A percentile compares a stretch with the other conserved stretches of the same genome.
These are phyloP conservation scores for Haplosporangium sp. DNA, from an alignment of 371 early-diverging fungal species.

Conservation along the genomic window DNA sequence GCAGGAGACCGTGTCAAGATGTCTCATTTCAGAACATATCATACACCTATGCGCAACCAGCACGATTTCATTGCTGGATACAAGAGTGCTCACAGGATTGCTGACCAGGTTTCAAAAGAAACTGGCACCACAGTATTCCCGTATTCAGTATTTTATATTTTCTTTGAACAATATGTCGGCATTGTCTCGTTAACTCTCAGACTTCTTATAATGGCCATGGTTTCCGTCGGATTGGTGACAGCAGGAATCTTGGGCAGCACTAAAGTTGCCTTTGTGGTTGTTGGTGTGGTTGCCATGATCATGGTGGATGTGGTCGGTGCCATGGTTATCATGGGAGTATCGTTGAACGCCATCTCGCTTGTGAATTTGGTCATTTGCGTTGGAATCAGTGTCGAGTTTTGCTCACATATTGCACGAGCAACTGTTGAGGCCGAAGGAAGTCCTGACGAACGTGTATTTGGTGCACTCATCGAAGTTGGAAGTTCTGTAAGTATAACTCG, in stretches of 20 bases:
- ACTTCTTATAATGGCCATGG: slow-evolving; percentile 65
- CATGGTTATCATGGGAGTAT: slow-evolving; percentile 75
- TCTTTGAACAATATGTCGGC: slow-evolving; percentile 81
- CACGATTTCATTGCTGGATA: slow-evolving; percentile 76
- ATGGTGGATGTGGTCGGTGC: slow-evolving; percentile 73
- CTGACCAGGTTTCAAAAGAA: slow-evolving; percentile 62
- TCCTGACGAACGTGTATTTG: slow-evolving; percentile 58
- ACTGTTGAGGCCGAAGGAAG: slow-evolving; percentile 70
- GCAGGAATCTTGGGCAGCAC: slow-evolving; percentile 67
- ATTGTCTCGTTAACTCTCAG: slow-evolving; percentile 69
- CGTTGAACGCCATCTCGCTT: slow-evolving; percentile 79
- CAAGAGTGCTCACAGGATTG: slow-evolving; percentile 73
- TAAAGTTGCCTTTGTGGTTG: slow-evolving; percentile 70
- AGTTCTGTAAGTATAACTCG: slow-evolving; percentile 64
- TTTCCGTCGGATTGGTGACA: slow-evolving; percentile 73
- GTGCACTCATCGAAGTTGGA: slow-evolving; percentile 73
- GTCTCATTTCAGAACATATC: slow-evolving; percentile 79
- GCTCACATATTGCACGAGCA: slow-evolving; percentile 77
- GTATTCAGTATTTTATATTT: slow-evolving; percentile 82
- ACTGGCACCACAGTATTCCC: slow-evolving; percentile 71
- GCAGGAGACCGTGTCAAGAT: slow-evolving; percentile 59
- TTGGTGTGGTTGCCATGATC: slow-evolving; percentile 73
- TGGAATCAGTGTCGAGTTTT: slow-evolving; percentile 85
- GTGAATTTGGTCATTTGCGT: slow-evolving; percentile 83
- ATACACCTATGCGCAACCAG: slow-evolving; percentile 73